These are phyloP conservation scores for Martensiomyces pterosporus DNA, from an alignment of 192 early-diverging fungal genomes.

Conservation along the genomic window DNA sequence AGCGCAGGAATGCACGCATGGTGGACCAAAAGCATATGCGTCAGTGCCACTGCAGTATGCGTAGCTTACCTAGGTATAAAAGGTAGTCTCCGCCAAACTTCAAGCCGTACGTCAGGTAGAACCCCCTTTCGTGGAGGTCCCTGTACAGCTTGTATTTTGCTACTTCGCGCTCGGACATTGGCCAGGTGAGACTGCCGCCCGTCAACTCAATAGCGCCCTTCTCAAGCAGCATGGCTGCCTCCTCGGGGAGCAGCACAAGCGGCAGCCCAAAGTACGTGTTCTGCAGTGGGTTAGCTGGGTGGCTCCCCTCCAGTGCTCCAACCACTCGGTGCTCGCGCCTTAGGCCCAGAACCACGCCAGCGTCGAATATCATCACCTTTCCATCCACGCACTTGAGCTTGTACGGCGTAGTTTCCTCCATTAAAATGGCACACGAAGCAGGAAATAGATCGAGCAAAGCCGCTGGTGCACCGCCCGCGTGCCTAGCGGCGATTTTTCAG, in stretches of 20 bases:
- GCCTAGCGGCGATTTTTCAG: too few species aligned
- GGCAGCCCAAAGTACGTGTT: constrained; percentile 75
- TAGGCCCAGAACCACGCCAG: constrained; percentile 39
- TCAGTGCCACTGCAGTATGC: too few species aligned
- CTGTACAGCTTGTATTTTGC: constrained; percentile 53
- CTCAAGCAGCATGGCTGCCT: constrained; percentile 54
- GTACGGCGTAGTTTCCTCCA: constrained; percentile 3
- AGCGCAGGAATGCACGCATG: too few species aligned
- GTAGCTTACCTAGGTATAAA: constrained; percentile 63
- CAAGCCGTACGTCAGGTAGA: constrained; percentile 65
- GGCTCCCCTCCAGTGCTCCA: constrained; percentile 63
- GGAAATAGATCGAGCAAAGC: too few species aligned
- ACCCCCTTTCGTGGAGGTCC: constrained; percentile 60
- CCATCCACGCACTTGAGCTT: constrained; percentile 1
- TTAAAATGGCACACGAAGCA: too few species aligned
- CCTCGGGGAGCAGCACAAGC: constrained; percentile 67
- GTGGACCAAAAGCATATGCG: too few species aligned
- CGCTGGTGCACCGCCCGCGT: too few species aligned
- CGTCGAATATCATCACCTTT: constrained; percentile 21
- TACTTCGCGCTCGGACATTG: constrained; percentile 26
- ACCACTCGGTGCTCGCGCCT: constrained; percentile 58
- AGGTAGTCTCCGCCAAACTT: constrained; percentile 90
- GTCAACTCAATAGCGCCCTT: constrained; percentile 11
- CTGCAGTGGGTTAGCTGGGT: constrained; percentile 68
- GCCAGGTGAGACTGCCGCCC: constrained; percentile 39